A percentile compares a stretch with the other conserved stretches of the same genome.
These are phyloP conservation scores for Exsudoporus frostii DNA, from an alignment of 768 basidiomycete species.

Conservation along the genomic window DNA sequence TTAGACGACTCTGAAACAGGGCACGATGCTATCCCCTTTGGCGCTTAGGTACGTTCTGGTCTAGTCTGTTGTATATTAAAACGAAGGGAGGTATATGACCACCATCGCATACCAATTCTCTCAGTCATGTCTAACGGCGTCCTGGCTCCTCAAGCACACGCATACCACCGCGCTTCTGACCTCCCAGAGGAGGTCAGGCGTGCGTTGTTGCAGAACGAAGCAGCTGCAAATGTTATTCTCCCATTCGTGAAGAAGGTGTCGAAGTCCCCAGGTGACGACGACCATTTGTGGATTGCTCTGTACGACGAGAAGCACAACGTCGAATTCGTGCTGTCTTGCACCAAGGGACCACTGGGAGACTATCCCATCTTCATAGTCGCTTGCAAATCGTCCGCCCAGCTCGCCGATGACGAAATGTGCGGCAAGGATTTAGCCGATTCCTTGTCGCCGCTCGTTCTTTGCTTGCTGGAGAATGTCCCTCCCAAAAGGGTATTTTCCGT, in stretches of 20 bases:
- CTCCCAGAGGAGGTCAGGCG: conserved; percentile 30
- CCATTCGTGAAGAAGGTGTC: conserved; percentile 35
- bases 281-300: conserved; percentile 33
- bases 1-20: not conserved
- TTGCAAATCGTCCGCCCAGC: conserved; percentile 12
- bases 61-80: not conserved
- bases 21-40: not conserved
- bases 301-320: conserved; percentile 14
- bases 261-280: not conserved
- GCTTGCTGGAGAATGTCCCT: conserved; percentile 13
- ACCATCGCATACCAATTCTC: not conserved
- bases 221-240: conserved; percentile 38
- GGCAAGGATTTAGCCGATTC: conserved; percentile 4
- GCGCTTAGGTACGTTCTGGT: not conserved
- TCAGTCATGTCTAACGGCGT: conserved; percentile 14
- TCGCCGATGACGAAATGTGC: conserved; percentile 9
- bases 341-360: not conserved
- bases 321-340: conserved; percentile 10
- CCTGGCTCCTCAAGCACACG: not conserved
- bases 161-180: conserved; percentile 4
- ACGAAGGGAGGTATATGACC: not conserved
- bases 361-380: conserved; percentile 17
- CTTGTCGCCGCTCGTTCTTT: conserved; percentile 6
- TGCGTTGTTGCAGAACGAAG: conserved; percentile 28
- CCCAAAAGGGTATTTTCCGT: conserved; percentile 48